Percentiles rank a stretch among this genome's conserved stretches.
Evolutionary conservation across 2,329 filamentous ascomycete genomes (phyloP).

Genomic region (Scytalidium sp.): DNA sequence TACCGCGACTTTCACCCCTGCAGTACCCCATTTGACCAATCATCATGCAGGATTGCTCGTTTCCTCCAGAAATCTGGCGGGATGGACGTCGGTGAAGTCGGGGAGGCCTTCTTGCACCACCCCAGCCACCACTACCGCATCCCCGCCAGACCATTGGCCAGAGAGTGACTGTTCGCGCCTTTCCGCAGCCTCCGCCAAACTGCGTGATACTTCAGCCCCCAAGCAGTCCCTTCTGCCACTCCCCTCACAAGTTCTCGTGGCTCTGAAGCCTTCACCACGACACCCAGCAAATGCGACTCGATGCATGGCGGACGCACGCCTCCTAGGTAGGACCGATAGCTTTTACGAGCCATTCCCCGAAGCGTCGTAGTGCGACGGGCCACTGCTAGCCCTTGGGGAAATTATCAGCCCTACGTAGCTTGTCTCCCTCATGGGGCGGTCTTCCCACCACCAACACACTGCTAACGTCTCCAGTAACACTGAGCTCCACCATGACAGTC

Average conservation of each 20-base stretch:
- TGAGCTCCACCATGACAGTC: no score
- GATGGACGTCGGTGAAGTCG: neutral
- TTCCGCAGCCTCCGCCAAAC: no score
- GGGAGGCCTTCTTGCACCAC: neutral
- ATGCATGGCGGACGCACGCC: slow-evolving; percentile 39
- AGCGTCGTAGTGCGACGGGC: neutral
- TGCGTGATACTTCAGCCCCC: no score
- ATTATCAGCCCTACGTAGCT: neutral
- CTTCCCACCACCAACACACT: neutral
- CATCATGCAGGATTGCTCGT: neutral
- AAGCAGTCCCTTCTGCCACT: neutral
- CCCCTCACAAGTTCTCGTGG: no score
- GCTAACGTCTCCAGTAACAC: neutral
- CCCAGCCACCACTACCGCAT: neutral
- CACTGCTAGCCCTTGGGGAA: neutral
- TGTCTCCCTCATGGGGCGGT: neutral
- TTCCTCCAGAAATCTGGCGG: neutral
- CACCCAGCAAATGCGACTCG: no score
- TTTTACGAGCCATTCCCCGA: slow-evolving; percentile 59
- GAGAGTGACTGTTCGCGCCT: no score
- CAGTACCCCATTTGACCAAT: neutral
- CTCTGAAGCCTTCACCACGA: neutral
- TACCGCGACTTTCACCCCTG: neutral
- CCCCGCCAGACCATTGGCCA: neutral
- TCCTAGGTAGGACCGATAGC: slow-evolving; percentile 69